Percentiles rank a stretch among this genome's conserved stretches.
phyloP scores from a whole-genome alignment of 2,329 filamentous ascomycete species.

The Diaporthe humulicola region DNA sequence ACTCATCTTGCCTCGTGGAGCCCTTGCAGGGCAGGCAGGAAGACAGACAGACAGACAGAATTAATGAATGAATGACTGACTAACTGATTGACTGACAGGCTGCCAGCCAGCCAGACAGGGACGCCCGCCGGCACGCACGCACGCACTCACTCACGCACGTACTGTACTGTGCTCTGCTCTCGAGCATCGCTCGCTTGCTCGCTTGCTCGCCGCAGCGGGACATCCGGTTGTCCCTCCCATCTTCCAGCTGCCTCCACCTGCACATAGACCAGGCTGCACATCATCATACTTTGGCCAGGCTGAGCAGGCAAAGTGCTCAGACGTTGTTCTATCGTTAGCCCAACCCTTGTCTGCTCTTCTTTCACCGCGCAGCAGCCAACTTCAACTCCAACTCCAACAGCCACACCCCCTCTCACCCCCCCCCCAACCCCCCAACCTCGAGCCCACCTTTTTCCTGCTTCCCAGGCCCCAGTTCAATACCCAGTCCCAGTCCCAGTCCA shows the following conservation, averaged over 20 bases:
- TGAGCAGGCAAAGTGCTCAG: constrained; percentile 7
- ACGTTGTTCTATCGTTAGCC: constrained; percentile 29
- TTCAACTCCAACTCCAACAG: constrained; percentile 1
- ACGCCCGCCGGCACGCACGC: background rate
- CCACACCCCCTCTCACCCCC: background rate
- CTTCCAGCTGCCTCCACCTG: constrained; percentile 8
- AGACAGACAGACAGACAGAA: background rate
- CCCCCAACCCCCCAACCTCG: background rate
- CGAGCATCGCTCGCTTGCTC: background rate
- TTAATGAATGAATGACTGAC: background rate
- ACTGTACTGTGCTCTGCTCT: background rate
- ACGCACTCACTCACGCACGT: background rate
- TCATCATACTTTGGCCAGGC: constrained; percentile 17
- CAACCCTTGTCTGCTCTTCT: constrained; percentile 3
- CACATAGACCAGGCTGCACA: constrained; percentile 21
- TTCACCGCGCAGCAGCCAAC: background rate
- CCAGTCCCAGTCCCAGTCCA: constrained; percentile 2
- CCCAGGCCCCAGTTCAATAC: constrained; percentile 22
- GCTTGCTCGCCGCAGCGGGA: background rate
- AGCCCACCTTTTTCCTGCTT: constrained; percentile 26
- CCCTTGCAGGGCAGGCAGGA: background rate
- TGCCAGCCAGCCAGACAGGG: background rate
- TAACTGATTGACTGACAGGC: background rate
- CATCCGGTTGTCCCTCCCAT: constrained; percentile 2
- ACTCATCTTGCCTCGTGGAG: constrained; percentile 24